Evolutionary conservation across 2,329 filamentous ascomycete genomes (phyloP), one percentile per base, ranked within the genome.

Genomic region (Fusarium sp.): DNA sequence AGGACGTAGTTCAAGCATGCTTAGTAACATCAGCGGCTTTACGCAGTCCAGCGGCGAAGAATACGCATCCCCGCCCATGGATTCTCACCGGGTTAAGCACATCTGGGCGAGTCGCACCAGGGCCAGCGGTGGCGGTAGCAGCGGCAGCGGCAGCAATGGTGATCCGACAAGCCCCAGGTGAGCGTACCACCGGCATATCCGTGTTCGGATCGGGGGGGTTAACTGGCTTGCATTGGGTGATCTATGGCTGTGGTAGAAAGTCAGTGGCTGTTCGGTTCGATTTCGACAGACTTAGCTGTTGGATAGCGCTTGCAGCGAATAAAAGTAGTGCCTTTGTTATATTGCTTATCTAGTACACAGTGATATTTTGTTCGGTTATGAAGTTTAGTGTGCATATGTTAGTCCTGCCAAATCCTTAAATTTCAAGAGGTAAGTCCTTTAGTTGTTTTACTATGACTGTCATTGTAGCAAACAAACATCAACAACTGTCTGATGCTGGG

Each of bases 1-100:
- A 44, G 88, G 87, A 23, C 85, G 88, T 49, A 90, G 88, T 31
- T 89, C 87, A 11, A 89, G 87, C 59, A 91, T 91, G 88, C 84
- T 91, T 4, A 90, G 88, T 72, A 85, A 89, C 71, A 81, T 90
- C 4, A 89, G 87, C n/a, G 88, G 88, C 20, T 89, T 90, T 71
- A 91, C 88, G 9, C 87, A 90, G 77, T 87, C 84, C 16, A 89
- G 85, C 70, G 82, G 81, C 47, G 86, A 85, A 44, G 86, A 85
- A 23, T 62, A 74, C n/a, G 67, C 62, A 31, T 76, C 76, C 12
- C 73, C 73, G 15, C 60, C 73, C 9, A 68, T 73, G 56, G 65
- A 72, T 16, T 50, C 64, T 34, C 51, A 69, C 28, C 65, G 60
- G 20, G 57, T 70, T 41, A 62, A 51, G 51, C 62, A 74, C 51